Base-by-base conservation (phyloP, 1,284 basidiomycete genomes). In the Prillingera fragicola region DNA sequence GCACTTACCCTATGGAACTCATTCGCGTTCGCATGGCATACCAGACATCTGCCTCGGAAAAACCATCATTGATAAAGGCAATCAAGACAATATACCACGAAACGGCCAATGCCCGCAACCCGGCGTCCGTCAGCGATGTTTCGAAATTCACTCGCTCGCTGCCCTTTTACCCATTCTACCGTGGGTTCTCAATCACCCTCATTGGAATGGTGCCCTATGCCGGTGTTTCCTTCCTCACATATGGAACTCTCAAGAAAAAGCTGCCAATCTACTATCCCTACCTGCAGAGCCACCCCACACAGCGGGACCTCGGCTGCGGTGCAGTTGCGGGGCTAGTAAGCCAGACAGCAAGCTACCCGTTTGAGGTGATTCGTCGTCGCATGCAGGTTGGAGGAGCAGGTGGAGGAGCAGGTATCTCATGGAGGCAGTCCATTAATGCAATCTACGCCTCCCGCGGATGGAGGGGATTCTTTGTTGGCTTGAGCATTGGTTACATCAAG, bases 11-110 rank as follows among this genome's bases (percentile, higher is more conserved):
- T 2, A 77, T 98, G 51, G 95, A 98, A 61, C 75, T 98, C 33
- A 84, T 97, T 46, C 85, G 95, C 38, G 95, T 99, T 13, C 83
- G 95, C 43, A 81, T 98, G 76, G 95, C 95, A 0, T 96, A 86
- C 63, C 80, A 88, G 55, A 95, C 87, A 4, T 78, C 75, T 55
- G 59, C 59, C 21, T 57, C 62, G 14, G 66, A 73, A 52, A 78
- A 78, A 18, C 79, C 80, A 1, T 80, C 82, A 2, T 80, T 91
- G 56, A 57, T 76, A 13, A 72, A 77, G 41, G 81, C 81, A 17
- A 77, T 85, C 50, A 69, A 73, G 43, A 67, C 78, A 41, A 85
- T 92, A 48, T 90, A 87, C 66, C 71, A 74, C 48, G 88, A 90
- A 73, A 75, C 78, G 34, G 57, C 43, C 26, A 46, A 27, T 6